Evolutionary conservation across 2,329 filamentous ascomycete genomes (phyloP), one percentile per base, ranked within the genome.

Genomic region (Raffaelea ambrosiae): DNA sequence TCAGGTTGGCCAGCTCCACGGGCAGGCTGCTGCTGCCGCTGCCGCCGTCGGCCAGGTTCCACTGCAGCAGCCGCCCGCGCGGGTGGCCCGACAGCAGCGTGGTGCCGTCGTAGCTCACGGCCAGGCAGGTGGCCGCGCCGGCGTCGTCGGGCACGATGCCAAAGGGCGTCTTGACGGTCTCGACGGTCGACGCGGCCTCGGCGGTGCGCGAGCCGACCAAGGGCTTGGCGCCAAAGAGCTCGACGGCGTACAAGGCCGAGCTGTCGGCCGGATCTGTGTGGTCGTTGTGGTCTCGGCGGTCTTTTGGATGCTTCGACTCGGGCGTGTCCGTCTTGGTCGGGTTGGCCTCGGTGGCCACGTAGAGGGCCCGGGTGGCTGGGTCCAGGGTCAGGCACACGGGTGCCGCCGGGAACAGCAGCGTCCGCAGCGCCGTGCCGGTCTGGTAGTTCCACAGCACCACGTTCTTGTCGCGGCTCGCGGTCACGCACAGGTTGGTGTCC

Each of bases 371-470:
- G 54, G 91, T 84, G 51, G 83, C 88, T 1, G 90, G 85, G 63
- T 97, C 93, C 4, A 97, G 70, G 9, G 79, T 71, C 31, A 91
- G 63, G 57, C 84, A 89, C 26, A 84, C 71, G 16, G 90, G 88
- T 18, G 76, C 70, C n/a, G 76, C 73, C 2, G 86, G 80, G 48
- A 97, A 79, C 38, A 97, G 74, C 54, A 94, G 81, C 4, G 89
- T 97, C 40, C 90, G 81, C 49, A 97, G 69, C 11, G 84, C 72
- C 51, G 80, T 77, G 36, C 88, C 88, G 1, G 81, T 86, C 52
- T 83, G 80, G 62, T 94, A 94, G 66, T 97, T 90, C 93, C 93
- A 98, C 51, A 95, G 74, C 58, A 95, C 83, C 57, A 88, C 88
- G 8, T 88, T 93, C 66, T 87, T 90, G 67, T 97, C 93, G 57